Evolutionary conservation across 495 filamentous ascomycete species (phyloP), one percentile per base, ranked within the genome.

Genomic region (Filosporella fistucella): DNA sequence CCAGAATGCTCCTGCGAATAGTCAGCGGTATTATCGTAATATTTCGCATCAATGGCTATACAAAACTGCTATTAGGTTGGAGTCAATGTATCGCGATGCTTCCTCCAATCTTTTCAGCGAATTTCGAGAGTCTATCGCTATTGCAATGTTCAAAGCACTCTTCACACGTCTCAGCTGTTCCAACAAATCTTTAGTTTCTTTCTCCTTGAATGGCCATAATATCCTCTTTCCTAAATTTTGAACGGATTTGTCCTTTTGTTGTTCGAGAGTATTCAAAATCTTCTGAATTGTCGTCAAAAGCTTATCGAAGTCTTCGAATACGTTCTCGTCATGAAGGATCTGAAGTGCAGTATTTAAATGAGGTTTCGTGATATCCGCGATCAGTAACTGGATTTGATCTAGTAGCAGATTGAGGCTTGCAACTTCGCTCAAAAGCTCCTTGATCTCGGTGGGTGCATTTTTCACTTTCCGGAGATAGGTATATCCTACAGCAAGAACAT

Each of bases 201-300:
- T 45, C 35, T 55, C 58, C 23, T 58, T 61, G 17, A 61, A 55
- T 5, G 57, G 57, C 57, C 57, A 57, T 26, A 48, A 35, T 32
- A 55, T 11, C 20, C 47, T 43, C 43, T 48, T 55, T 17, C 51
- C 45, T 9, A 52, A 1, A 24, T 51, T 54, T 17, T 35, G 25
- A 26, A 48, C 18, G 18, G 32, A 29, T 20, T 51, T 10, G 33
- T 54, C 21, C 16, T 33, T 14, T 24, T 12, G 32, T 43, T 33
- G 17, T 37, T 42, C 6, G 29, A 36, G 49, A 10, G 38, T 22
- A 17, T 40, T 41, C n/a, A 41, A 10, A 11, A 12, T 35, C 11
- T 17, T 14, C 35, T 40, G 16, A 13, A 48, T 26, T 2, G 34
- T 10, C 8, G 7, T 14, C n/a, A 48, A 12, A 2, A 41, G 14